Evolutionary conservation across 345 rosid genomes (phyloP).

Genomic region (Geranium rotundifolium): DNA sequence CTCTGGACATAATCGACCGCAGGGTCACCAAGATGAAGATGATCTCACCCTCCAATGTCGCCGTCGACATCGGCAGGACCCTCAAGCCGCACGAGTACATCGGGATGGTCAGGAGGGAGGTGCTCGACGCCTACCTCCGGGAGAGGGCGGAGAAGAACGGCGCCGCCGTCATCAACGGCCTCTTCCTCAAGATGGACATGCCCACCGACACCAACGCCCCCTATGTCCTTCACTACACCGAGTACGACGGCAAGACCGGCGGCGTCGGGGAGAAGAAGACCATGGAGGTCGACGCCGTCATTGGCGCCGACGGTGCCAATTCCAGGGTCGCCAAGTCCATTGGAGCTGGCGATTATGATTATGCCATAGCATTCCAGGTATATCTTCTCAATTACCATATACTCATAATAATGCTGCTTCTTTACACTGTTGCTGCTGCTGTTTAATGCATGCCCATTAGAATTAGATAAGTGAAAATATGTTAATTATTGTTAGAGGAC

Average conservation of each 20-base stretch:
- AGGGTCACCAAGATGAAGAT: conserved; percentile 87
- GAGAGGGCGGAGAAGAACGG: conserved; percentile 69
- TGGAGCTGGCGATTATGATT: conserved; percentile 81
- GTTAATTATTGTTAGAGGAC: no score
- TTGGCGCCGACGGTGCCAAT: conserved; percentile 95
- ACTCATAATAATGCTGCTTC: no score
- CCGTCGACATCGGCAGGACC: conserved; percentile 92
- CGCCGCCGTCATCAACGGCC: conserved; percentile 66
- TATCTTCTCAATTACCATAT: neutral
- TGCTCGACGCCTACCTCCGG: conserved; percentile 61
- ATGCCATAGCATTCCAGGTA: conserved; percentile 96
- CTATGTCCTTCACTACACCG: conserved; percentile 67
- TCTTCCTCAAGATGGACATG: conserved; percentile 78
- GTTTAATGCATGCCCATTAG: no score
- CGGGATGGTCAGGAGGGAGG: conserved; percentile 91
- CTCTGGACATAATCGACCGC: conserved; percentile 80
- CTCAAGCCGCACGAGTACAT: conserved; percentile 94
- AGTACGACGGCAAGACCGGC: conserved; percentile 64
- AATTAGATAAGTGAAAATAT: no score
- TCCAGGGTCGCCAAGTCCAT: conserved; percentile 90
- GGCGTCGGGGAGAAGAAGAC: conserved; percentile 60
- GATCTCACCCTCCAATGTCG: conserved; percentile 91
- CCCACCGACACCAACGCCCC: conserved; percentile 42
- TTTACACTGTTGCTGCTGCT: no score
- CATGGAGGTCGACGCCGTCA: conserved; percentile 82